Evolutionary conservation across 768 basidiomycete genomes (phyloP), one percentile per base, ranked within the genome.

Genomic region (Amanita phalloides): DNA sequence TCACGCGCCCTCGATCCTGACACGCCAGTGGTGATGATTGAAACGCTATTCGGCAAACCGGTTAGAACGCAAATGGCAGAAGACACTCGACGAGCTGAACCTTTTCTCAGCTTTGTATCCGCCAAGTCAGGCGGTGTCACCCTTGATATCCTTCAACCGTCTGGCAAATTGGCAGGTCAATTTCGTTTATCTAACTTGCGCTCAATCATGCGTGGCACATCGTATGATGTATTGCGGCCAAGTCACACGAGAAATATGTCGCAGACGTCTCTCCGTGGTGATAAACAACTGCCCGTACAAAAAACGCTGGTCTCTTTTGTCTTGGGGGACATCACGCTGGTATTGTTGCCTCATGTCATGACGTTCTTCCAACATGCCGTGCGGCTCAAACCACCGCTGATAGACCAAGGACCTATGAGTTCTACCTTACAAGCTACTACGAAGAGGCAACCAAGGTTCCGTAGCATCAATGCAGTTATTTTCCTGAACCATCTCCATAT

Each of bases 311-410:
- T 72, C 23, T 63, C 68, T 17, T 39, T 79, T 25, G 62, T 68
- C 21, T 36, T 76, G 14, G 72, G 71, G 0, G 70, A 73, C 38
- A 51, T 75, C 23, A 63, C 65, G 13, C 54, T 81, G 45, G 61
- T 60, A 5, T 67, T 82, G 10, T 74, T 65, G n/a, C 81, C 84
- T 20, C 76, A 76, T 53, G 64, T 85, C 32, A 76, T 85, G 67
- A 64, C 70, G 23, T 84, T 84, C 57, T 72, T 75, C 8, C 81
- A 77, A 63, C 69, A 75, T 55, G 55, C 76, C 45, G 64, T 84
- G 21, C 79, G 79, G 26, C 68, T 81, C 17, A 69, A 70, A 20
- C 70, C 50, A 69, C 69, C 62, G 10, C 46, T 52, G 25, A 17
- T 26, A 14, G 48, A 37, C 3, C n/a, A 11, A 17, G 48, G 21